Evolutionary conservation across 2,329 filamentous ascomycete species (phyloP).

Genomic region (Exophiala viscosa): DNA sequence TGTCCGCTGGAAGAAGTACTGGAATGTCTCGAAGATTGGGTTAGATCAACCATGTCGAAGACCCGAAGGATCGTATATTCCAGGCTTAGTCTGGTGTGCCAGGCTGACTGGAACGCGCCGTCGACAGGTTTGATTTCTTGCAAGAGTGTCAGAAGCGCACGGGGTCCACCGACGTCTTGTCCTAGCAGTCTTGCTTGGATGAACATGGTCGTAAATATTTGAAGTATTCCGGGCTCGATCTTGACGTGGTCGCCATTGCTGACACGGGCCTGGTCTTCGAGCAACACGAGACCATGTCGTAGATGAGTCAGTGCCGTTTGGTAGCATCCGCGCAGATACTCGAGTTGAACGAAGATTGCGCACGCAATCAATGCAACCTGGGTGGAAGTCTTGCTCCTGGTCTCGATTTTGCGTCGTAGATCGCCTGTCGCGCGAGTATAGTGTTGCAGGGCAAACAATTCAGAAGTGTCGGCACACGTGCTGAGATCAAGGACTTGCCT

Average conservation of each 20-base stretch:
- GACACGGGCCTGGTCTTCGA: conserved; percentile 21
- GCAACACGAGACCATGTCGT: conserved; percentile 32
- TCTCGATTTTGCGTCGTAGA: conserved; percentile 32
- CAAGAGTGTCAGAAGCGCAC: neutral
- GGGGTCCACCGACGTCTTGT: conserved; percentile 5
- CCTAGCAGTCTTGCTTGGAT: conserved; percentile 32
- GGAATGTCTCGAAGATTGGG: too few species aligned
- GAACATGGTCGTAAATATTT: conserved; percentile 31
- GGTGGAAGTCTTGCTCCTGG: conserved; percentile 30
- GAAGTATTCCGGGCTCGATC: conserved; percentile 25
- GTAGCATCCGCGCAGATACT: conserved; percentile 37
- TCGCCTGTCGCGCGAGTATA: conserved; percentile 41
- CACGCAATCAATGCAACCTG: conserved; percentile 42
- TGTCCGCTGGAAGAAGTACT: neutral
- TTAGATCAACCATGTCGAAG: neutral
- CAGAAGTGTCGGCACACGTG: conserved; percentile 3
- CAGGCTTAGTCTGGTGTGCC: neutral
- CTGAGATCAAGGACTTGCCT: conserved; percentile 19
- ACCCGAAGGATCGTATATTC: neutral
- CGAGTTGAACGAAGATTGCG: conserved; percentile 40
- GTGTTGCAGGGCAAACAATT: conserved; percentile 35
- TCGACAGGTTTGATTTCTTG: neutral
- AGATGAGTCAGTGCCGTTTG: conserved; percentile 32
- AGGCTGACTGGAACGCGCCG: neutral
- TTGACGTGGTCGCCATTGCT: conserved; percentile 6